Evolutionary conservation across 202 grass and related monocot genomes (phyloP).

Genomic region (Eragrostis tef): DNA sequence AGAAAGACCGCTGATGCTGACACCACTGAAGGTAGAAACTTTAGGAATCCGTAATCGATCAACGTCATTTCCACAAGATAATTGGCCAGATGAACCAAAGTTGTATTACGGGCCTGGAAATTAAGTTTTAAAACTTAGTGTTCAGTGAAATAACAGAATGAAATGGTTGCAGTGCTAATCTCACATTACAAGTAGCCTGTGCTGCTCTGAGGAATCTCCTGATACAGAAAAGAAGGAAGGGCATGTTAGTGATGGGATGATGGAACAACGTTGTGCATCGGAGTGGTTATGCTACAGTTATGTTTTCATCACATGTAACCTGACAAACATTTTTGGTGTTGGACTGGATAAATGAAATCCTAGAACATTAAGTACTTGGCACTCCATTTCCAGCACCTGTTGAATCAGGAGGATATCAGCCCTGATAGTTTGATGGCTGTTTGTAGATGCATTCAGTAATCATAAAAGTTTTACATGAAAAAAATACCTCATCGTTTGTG

Average conservation of each 20-base stretch:
- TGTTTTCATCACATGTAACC: constrained; percentile 50
- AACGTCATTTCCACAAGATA: constrained; percentile 92
- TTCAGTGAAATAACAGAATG: constrained; percentile 35
- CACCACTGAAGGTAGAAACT: constrained; percentile 78
- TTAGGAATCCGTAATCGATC: constrained; percentile 66
- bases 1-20: constrained; percentile 89
- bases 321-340: constrained; percentile 85
- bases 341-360: constrained; percentile 83
- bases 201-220: constrained; percentile 94
- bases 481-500: constrained; percentile 68
- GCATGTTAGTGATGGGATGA: constrained; percentile 28
- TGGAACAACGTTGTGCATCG: not conserved
- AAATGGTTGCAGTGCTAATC: constrained; percentile 35
- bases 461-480: constrained; percentile 21
- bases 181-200: constrained; percentile 68
- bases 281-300: constrained; percentile 34
- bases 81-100: constrained; percentile 67
- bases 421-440: constrained; percentile 24
- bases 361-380: constrained; percentile 61
- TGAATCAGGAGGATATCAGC: constrained; percentile 42
- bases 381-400: constrained; percentile 87
- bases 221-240: constrained; percentile 25
- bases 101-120: constrained; percentile 55
- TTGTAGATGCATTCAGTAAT: constrained; percentile 34
- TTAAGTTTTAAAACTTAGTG: constrained; percentile 44